These are phyloP conservation scores for Aspergillus pseudoviridinutans DNA, from an alignment of 2,329 filamentous ascomycete genomes.

Conservation along the genomic window DNA sequence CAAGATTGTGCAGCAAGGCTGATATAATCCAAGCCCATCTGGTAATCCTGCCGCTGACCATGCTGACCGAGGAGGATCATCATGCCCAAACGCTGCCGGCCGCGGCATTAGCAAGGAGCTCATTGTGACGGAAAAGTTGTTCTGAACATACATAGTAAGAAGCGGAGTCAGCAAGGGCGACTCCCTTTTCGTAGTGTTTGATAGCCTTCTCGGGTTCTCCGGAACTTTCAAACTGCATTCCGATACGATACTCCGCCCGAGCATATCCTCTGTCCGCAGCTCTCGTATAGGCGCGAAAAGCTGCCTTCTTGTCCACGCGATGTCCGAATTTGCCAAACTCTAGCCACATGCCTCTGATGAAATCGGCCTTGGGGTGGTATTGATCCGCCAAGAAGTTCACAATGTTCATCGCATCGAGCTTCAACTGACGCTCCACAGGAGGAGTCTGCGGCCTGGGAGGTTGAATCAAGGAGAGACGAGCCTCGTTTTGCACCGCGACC, in stretches of 20 bases:
- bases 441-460: conserved; percentile 71
- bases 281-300: conserved; percentile 78
- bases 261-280: conserved; percentile 84
- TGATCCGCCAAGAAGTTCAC: conserved; percentile 86
- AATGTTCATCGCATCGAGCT: conserved; percentile 85
- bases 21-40: conserved; percentile 75
- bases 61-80: conserved; percentile 95
- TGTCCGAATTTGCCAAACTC: conserved; percentile 96
- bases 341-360: conserved; percentile 93
- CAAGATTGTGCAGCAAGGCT: conserved; percentile 76
- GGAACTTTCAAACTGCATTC: conserved; percentile 95
- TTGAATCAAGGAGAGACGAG: conserved; percentile 59
- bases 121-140: background rate
- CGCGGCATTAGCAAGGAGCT: conserved; percentile 12
- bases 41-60: conserved; percentile 77
- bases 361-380: conserved; percentile 87
- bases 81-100: conserved; percentile 78
- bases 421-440: conserved; percentile 80
- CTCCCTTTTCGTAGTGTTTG: conserved; percentile 81
- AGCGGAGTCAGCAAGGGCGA: conserved; percentile 78
- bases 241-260: conserved; percentile 91
- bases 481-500: conserved; percentile 70
- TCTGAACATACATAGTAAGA: conserved; percentile 59
- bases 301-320: conserved; percentile 89
- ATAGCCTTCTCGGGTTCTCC: conserved; percentile 90